Percentiles rank a stretch among this genome's conserved stretches.
Evolutionary conservation across 164 flowering plant species (phyloP).

Genomic region (Kalanchoe fedtschenkoi): DNA sequence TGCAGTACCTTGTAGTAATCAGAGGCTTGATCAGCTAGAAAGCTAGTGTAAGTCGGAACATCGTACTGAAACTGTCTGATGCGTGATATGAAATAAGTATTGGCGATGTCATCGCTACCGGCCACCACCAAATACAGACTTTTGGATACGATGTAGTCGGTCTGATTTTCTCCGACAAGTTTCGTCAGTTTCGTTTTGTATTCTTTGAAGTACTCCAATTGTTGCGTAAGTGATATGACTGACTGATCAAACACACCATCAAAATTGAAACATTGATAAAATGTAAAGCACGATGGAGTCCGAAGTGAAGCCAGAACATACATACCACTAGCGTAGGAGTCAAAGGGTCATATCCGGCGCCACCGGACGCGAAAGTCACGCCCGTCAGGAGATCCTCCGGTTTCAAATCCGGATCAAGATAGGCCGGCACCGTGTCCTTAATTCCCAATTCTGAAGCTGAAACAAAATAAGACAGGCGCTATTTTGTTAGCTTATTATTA

Average conservation of each 20-base stretch:
- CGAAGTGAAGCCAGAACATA: neutral
- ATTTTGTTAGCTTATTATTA: too few species aligned
- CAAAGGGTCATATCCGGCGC: constrained; percentile 45
- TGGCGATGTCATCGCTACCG: constrained; percentile 59
- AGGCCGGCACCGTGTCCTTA: constrained; percentile 39
- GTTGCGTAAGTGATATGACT: constrained; percentile 34
- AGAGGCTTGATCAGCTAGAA: constrained; percentile 34
- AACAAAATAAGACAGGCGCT: too few species aligned
- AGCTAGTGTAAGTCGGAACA: constrained; percentile 34
- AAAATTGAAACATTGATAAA: neutral
- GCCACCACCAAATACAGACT: constrained; percentile 31
- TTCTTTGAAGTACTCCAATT: constrained; percentile 46
- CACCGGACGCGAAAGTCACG: constrained; percentile 63
- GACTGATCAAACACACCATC: constrained; percentile 20
- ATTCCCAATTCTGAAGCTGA: constrained; percentile 42
- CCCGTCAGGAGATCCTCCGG: constrained; percentile 41
- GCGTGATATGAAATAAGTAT: constrained; percentile 32
- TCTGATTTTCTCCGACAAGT: constrained; percentile 39
- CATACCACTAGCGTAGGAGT: constrained; percentile 33
- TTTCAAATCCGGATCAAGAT: constrained; percentile 33
- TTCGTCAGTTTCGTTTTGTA: constrained; percentile 37
- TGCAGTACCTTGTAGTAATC: constrained; percentile 42
- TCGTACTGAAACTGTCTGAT: constrained; percentile 27
- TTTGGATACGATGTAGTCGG: constrained; percentile 28
- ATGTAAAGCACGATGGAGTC: neutral